These are phyloP conservation scores for Starmerella bacillaris DNA, from an alignment of 805 yeast genomes.

Conservation along the genomic window DNA sequence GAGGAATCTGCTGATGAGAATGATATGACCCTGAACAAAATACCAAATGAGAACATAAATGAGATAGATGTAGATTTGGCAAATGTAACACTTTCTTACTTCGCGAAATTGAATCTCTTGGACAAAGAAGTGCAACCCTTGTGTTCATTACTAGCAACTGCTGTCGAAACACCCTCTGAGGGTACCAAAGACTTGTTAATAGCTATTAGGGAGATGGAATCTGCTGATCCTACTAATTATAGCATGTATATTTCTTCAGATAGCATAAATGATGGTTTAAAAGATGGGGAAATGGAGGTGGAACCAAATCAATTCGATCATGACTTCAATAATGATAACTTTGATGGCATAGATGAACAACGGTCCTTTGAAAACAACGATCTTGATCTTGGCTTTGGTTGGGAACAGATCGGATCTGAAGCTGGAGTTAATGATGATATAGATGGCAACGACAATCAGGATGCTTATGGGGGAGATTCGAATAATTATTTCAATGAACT, in stretches of 20 bases:
- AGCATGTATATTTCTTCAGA: slow-evolving; percentile 2
- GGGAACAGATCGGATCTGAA: not conserved
- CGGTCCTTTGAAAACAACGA: too few relatives aligned
- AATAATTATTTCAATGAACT: slow-evolving; percentile 1
- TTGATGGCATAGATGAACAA: too few relatives aligned
- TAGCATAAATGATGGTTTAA: not conserved
- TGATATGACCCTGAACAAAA: too few relatives aligned
- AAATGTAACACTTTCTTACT: slow-evolving; percentile 11
- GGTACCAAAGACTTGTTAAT: slow-evolving; percentile 11
- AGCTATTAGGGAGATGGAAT: slow-evolving; percentile 14
- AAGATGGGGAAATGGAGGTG: not conserved
- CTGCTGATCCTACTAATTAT: slow-evolving; percentile 9
- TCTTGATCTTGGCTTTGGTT: slow-evolving; percentile 4
- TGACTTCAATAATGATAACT: too few relatives aligned
- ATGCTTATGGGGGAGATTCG: not conserved
- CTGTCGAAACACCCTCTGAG: slow-evolving; percentile 12
- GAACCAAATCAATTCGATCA: not conserved
- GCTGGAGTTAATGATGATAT: not conserved
- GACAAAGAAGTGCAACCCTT: slow-evolving; percentile 13
- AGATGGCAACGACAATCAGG: slow-evolving; percentile 1
- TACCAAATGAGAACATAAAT: too few relatives aligned
- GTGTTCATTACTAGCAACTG: slow-evolving; percentile 6
- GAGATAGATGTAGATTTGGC: slow-evolving; percentile 5
- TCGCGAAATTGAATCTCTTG: slow-evolving; percentile 15
- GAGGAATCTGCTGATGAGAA: too few relatives aligned